Evolutionary conservation across 768 basidiomycete species (phyloP).

Genomic region (Boletus pseudo-olivaceus): DNA sequence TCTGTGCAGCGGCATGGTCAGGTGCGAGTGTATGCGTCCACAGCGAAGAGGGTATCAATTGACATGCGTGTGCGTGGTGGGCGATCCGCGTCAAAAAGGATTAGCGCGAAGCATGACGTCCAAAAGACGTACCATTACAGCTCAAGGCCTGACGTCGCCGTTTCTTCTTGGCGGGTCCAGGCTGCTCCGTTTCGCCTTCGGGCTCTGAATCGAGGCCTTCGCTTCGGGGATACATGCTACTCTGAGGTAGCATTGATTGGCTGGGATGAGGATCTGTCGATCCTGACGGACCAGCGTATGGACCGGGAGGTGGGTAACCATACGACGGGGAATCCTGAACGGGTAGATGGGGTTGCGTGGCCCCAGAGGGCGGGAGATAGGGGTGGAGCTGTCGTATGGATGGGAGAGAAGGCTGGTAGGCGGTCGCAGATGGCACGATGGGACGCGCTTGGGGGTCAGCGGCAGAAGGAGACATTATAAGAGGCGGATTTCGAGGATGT

Average conservation of each 20-base stretch:
- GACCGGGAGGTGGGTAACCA: constrained; percentile 22
- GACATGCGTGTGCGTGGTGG: background rate
- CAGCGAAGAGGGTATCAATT: constrained; percentile 1
- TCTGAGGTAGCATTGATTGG: constrained; percentile 19
- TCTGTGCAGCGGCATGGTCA: constrained; percentile 41
- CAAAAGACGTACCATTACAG: constrained; percentile 64
- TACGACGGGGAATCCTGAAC: constrained; percentile 26
- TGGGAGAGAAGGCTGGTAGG: constrained; percentile 43
- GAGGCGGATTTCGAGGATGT: constrained; percentile 25
- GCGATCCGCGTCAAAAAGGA: constrained; percentile 13
- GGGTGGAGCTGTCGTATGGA: constrained; percentile 69
- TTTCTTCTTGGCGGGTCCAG: constrained; percentile 76
- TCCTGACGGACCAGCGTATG: constrained; percentile 23
- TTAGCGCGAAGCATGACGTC: constrained; percentile 19
- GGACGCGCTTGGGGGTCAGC: constrained; percentile 27
- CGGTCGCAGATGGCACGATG: constrained; percentile 19
- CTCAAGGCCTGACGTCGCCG: constrained; percentile 77
- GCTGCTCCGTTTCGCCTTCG: constrained; percentile 49
- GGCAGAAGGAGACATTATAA: constrained; percentile 26
- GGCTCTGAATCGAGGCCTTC: constrained; percentile 51
- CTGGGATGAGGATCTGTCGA: constrained; percentile 26
- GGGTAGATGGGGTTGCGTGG: constrained; percentile 26
- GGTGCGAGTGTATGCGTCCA: background rate
- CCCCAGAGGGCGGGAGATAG: constrained; percentile 53
- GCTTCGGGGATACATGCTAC: constrained; percentile 28